Evolutionary conservation across 371 early-diverging fungal genomes (phyloP), one percentile per base, ranked within the genome.

Genomic region (Apophysomyces trapeziformis): DNA sequence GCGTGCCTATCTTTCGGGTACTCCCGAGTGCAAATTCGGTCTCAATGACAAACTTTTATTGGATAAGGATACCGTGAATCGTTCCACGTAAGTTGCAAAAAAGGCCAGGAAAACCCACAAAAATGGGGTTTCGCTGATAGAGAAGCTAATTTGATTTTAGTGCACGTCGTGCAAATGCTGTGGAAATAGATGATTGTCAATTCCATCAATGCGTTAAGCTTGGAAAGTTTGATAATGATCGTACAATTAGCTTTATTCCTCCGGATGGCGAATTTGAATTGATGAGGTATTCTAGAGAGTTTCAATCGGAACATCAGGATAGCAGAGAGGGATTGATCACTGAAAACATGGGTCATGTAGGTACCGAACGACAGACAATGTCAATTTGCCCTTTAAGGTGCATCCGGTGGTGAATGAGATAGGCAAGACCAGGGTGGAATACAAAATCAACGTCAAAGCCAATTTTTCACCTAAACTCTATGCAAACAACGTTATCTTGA

Each of bases 251-350:
- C 64, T 95, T 94, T 78, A 88, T 95, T 58, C 96, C 96, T 37
- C 94, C 94, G 1, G 96, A 95, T 73, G 96, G 99, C 61, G 99
- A 97, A 77, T 99, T 99, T 79, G 99, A 95, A 75, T 83, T 96
- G 60, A 96, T 96, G 96, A 84, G 87, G 86, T 90, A 83, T 59
- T 68, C 2, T 18, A 8, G 21, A 50, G 13, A 41, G 13, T 8
- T 41, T 41, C 11, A 41, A 41, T 13, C 41, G 41, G 32, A 39
- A 7, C 32, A 0, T 26, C 32, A 26, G 32, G n/a, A 44, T 4
- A 57, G 1, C 5, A 8, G 36, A 26, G 18, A 37, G 44, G 46
- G 8, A 11, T 21, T 50, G 54, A 5, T 1, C 16, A 7, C 4
- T 13, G 47, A 26, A 26, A 26, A 26, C 3, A 26, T 47, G 18